These are phyloP conservation scores for Picea glauca DNA, from an alignment of 75 land plant genomes.

Conservation along the genomic window DNA sequence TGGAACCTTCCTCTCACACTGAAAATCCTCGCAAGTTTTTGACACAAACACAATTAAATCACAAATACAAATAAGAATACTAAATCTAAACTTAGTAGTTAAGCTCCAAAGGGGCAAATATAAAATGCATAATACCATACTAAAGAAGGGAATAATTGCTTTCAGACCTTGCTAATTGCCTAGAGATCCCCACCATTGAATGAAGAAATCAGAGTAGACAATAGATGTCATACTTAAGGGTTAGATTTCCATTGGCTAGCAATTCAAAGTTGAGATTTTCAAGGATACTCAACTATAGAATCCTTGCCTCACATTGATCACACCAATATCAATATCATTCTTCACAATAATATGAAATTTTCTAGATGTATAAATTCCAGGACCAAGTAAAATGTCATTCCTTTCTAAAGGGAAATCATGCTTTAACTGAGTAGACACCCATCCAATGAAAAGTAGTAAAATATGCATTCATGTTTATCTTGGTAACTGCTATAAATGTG, in stretches of 20 bases:
- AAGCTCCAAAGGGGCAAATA: background rate
- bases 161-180: background rate
- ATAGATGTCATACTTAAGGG: no score
- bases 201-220: no score
- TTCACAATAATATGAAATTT: no score
- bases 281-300: no score
- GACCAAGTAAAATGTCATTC: background rate
- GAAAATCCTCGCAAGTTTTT: background rate
- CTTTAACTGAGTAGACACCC: background rate
- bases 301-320: no score
- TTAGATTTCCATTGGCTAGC: background rate
- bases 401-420: background rate
- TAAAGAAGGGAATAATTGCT: background rate
- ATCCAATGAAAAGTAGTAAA: background rate
- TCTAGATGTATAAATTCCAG: no score
- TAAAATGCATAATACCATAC: background rate
- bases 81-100: background rate
- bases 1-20: background rate
- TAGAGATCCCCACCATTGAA: no score
- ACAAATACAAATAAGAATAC: background rate
- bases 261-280: background rate
- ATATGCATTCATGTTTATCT: background rate
- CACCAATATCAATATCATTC: no score
- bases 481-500: slow-evolving; percentile 2
- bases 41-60: background rate